These are phyloP conservation scores for Lecanicillium sp. DNA, from an alignment of 2,329 filamentous ascomycete species.

Conservation along the genomic window DNA sequence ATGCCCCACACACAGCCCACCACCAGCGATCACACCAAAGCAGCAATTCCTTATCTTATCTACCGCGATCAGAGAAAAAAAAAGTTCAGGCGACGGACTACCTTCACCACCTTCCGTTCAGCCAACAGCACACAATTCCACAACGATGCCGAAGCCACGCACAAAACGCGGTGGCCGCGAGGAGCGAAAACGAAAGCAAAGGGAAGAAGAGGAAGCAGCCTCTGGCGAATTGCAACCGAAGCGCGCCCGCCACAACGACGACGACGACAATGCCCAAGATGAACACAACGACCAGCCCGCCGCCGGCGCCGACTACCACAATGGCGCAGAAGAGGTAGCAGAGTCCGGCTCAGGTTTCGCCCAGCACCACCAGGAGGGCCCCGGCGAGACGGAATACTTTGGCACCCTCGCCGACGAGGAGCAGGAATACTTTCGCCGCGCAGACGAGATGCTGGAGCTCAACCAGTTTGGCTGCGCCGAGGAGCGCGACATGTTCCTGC, in stretches of 20 bases:
- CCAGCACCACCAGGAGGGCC: conserved; percentile 16
- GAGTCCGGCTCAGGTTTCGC: conserved; percentile 3
- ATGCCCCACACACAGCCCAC: no score
- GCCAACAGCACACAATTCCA: conserved; percentile 26
- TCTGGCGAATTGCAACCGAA: conserved; percentile 14
- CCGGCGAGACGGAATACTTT: conserved; percentile 69
- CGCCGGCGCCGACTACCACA: conserved; percentile 1
- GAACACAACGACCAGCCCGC: conserved; percentile 14
- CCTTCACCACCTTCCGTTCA: conserved; percentile 14
- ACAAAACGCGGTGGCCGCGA: conserved; percentile 34
- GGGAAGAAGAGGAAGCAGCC: conserved; percentile 18
- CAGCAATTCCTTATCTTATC: no score
- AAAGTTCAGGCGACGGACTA: background rate
- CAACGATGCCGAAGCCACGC: conserved; percentile 30
- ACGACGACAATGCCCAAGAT: conserved; percentile 13
- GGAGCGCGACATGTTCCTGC: conserved; percentile 62
- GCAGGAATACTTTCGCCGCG: conserved; percentile 89
- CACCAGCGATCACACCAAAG: no score
- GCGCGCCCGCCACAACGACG: conserved; percentile 10
- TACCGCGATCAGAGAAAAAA: no score
- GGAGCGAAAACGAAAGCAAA: conserved; percentile 31
- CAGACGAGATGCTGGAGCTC: conserved; percentile 81
- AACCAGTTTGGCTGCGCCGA: conserved; percentile 79
- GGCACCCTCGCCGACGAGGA: conserved; percentile 89
- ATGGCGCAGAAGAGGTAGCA: conserved; percentile 15